A percentile compares a stretch with the other conserved stretches of the same genome.
Evolutionary conservation across 2,329 filamentous ascomycete species (phyloP).

Genomic region (Ampelomyces quisqualis): DNA sequence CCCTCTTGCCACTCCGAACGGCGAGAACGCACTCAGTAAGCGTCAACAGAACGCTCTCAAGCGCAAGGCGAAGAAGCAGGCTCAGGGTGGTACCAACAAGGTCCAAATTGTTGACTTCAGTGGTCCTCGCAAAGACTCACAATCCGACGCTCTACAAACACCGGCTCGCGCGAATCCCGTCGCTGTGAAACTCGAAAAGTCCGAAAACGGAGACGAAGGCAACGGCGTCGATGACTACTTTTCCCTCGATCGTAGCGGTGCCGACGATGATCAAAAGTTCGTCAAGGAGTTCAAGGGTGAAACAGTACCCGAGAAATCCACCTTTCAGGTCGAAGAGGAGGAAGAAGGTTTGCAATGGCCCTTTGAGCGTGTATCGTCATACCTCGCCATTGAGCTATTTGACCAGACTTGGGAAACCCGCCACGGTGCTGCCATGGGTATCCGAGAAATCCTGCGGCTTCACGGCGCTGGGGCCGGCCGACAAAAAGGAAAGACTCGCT

Average conservation of each 20-base stretch:
- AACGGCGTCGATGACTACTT: conserved; percentile 71
- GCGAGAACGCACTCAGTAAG: conserved; percentile 67
- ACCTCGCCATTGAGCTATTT: conserved; percentile 90
- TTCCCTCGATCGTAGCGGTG: conserved; percentile 74
- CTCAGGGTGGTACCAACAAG: conserved; percentile 86
- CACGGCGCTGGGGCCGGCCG: conserved; percentile 88
- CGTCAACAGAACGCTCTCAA: conserved; percentile 93
- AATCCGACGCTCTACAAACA: conserved; percentile 58
- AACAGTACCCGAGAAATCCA: conserved; percentile 76
- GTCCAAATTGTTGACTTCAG: conserved; percentile 87
- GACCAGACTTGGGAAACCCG: conserved; percentile 93
- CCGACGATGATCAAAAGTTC: conserved; percentile 88
- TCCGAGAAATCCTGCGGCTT: conserved; percentile 87
- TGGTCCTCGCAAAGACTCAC: conserved; percentile 62
- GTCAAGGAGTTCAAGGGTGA: conserved; percentile 94
- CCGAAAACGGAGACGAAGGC: conserved; percentile 59
- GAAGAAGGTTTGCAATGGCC: conserved; percentile 87
- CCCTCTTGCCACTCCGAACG: conserved; percentile 45
- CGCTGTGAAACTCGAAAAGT: conserved; percentile 60
- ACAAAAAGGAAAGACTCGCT: conserved; percentile 64
- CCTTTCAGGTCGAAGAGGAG: conserved; percentile 75
- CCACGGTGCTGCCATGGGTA: conserved; percentile 91
- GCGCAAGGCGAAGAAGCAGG: conserved; percentile 86
- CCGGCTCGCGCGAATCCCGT: conserved; percentile 51
- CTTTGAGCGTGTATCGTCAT: conserved; percentile 89